Conservation (phyloP, 768 basidiomycete species). For the Calocera cornea region DNA sequence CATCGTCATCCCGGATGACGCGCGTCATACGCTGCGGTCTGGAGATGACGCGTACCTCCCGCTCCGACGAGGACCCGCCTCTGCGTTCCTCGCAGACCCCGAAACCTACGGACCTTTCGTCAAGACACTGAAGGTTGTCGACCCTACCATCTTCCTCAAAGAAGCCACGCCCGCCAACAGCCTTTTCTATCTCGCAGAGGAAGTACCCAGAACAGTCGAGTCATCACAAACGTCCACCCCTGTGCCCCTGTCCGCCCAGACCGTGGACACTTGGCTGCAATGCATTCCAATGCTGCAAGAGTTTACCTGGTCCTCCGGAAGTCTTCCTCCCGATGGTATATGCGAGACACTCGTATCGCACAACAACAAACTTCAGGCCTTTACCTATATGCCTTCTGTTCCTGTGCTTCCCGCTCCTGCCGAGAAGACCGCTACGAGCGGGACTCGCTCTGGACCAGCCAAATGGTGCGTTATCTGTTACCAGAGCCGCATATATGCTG, state of each 20-base stretch:
- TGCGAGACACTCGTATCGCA: constrained; percentile 25
- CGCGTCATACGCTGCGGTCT: constrained; percentile 13
- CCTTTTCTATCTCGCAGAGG: background rate
- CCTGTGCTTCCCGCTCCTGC: constrained; percentile 9
- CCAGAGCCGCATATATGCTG: constrained; percentile 16
- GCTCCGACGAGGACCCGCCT: constrained; percentile 9
- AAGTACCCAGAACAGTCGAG: constrained; percentile 9
- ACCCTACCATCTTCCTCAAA: constrained; percentile 11
- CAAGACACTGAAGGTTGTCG: constrained; percentile 21
- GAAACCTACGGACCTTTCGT: constrained; percentile 24
- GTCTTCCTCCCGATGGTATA: constrained; percentile 28
- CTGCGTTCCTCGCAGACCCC: constrained; percentile 24
- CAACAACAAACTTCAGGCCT: constrained; percentile 18
- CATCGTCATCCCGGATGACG: constrained; percentile 24
- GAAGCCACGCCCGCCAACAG: background rate
- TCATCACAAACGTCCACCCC: constrained; percentile 5
- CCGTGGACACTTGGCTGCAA: constrained; percentile 12
- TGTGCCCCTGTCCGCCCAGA: constrained; percentile 12
- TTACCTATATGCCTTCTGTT: constrained; percentile 17
- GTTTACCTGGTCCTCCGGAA: constrained; percentile 24
- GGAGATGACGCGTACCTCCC: background rate
- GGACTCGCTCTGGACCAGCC: background rate
- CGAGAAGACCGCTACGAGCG: background rate
- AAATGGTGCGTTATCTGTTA: constrained; percentile 4
- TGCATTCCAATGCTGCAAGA: constrained; percentile 20